Conservation (phyloP, 2,329 filamentous ascomycete genomes). For the Fusarium ramigenum region DNA sequence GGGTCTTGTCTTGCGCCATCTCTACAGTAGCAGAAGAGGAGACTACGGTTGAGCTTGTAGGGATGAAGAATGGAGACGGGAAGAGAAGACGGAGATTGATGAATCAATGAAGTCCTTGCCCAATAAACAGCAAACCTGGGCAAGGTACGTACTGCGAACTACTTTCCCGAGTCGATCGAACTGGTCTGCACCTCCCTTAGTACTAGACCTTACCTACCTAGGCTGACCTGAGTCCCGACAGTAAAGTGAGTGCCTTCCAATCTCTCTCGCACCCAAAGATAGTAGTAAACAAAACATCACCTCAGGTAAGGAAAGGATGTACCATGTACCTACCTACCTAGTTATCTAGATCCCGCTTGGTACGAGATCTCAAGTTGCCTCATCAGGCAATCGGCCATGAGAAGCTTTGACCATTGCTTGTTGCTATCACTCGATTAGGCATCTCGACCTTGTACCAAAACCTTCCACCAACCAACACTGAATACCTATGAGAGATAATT, state of each 20-base stretch:
- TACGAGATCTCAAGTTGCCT: constrained; percentile 34
- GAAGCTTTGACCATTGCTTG: constrained; percentile 30
- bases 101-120: background rate
- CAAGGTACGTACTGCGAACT: background rate
- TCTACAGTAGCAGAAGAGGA: constrained; percentile 9
- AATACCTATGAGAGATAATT: background rate
- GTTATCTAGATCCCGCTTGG: constrained; percentile 29
- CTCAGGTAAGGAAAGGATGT: background rate
- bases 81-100: background rate
- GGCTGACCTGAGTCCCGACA: background rate
- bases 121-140: background rate
- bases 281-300: background rate
- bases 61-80: background rate
- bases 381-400: constrained; percentile 19
- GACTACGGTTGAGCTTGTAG: constrained; percentile 9
- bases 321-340: background rate
- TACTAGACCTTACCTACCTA: too few species aligned
- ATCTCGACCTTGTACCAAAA: background rate
- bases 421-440: constrained; percentile 13
- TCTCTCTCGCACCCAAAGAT: background rate
- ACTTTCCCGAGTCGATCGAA: constrained; percentile 1
- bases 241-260: background rate
- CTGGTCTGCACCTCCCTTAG: background rate
- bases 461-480: background rate
- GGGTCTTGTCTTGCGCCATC: constrained; percentile 20